A percentile compares a stretch with the other conserved stretches of the same genome.
phyloP scores from a whole-genome alignment of 2,329 filamentous ascomycete genomes.

The Talaromyces islandicus region DNA sequence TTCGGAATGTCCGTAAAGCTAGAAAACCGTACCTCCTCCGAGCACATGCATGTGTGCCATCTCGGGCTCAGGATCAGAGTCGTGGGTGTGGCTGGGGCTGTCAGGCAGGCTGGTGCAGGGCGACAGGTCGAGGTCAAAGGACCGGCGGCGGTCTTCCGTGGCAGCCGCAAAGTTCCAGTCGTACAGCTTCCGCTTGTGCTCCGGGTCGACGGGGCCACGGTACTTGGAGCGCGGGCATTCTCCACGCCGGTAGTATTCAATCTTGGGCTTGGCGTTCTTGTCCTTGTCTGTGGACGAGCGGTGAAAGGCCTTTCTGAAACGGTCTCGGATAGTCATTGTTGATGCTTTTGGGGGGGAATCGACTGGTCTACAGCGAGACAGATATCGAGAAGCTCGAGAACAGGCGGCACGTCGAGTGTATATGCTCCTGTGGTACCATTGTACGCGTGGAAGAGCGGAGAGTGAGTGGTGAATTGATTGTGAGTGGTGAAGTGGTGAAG shows the following conservation, averaged over 20 bases:
- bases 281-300: constrained; percentile 17
- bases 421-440: constrained; percentile 6
- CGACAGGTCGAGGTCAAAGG: constrained; percentile 31
- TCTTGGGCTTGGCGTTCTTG: constrained; percentile 32
- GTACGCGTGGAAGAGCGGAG: constrained; percentile 1
- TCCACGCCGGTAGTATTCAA: constrained; percentile 43
- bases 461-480: no score
- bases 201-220: constrained; percentile 41
- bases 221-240: constrained; percentile 46
- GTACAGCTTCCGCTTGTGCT: constrained; percentile 38
- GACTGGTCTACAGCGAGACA: neutral
- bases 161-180: constrained; percentile 40
- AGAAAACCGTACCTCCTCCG: neutral
- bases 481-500: neutral
- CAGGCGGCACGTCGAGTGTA: constrained; percentile 3
- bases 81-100: constrained; percentile 14
- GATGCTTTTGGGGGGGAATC: neutral
- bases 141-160: constrained; percentile 28
- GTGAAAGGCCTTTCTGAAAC: constrained; percentile 30
- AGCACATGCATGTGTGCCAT: constrained; percentile 8
- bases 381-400: constrained; percentile 1
- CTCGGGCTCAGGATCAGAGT: constrained; percentile 11
- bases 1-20: neutral
- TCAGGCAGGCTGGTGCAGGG: constrained; percentile 28
- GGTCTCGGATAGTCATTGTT: constrained; percentile 33